Conservation (phyloP, 2,329 filamentous ascomycete species). For the Cercospora sp. region DNA sequence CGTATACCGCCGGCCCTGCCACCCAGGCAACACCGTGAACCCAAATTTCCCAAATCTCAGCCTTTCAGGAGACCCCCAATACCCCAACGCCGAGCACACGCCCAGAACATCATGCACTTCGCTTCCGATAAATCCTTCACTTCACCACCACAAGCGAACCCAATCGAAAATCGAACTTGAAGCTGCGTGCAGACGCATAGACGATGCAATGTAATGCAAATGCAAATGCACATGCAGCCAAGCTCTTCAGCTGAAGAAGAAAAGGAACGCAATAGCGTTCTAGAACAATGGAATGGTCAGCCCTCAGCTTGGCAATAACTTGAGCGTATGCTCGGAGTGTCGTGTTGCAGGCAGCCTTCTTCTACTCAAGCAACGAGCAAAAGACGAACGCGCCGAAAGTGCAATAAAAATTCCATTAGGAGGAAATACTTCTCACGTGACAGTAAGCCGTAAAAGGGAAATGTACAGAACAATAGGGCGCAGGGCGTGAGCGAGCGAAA, state of each 20-base stretch:
- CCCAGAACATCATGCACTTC: too few relatives aligned
- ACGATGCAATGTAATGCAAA: neutral
- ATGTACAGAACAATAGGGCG: neutral
- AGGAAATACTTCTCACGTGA: too few relatives aligned
- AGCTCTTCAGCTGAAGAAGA: neutral
- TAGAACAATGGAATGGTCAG: neutral
- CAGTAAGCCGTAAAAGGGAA: neutral
- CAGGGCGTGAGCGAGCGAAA: neutral
- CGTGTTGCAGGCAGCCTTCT: neutral
- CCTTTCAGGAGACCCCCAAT: neutral
- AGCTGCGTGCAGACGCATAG: neutral
- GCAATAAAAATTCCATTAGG: too few relatives aligned
- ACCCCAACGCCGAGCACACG: too few relatives aligned
- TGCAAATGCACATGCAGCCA: neutral
- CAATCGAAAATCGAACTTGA: neutral
- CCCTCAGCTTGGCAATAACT: neutral
- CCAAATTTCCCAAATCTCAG: too few relatives aligned
- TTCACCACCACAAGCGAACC: neutral
- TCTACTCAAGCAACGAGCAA: too few relatives aligned
- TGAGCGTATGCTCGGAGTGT: neutral
- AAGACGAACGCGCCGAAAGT: too few relatives aligned
- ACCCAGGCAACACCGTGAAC: too few relatives aligned
- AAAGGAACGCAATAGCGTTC: neutral
- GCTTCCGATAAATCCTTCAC: neutral
- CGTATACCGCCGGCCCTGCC: too few relatives aligned